These are phyloP conservation scores for Monosporascus sp. DNA, from an alignment of 2,329 filamentous ascomycete species.

Conservation along the genomic window DNA sequence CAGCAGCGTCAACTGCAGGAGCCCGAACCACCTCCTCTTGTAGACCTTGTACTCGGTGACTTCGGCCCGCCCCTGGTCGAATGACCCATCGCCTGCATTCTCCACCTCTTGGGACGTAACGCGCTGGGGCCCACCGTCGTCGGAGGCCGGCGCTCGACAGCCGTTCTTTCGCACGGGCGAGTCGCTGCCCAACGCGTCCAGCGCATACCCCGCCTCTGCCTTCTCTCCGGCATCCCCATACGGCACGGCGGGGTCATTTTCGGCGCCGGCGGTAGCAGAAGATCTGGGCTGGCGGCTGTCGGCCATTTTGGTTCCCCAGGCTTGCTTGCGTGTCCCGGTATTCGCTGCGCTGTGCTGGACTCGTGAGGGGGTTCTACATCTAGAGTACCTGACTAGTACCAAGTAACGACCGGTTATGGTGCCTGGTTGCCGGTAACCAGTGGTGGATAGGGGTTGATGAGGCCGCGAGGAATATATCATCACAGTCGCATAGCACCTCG, in stretches of 20 bases:
- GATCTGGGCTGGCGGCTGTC: not conserved
- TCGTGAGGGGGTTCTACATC: too few relatives aligned
- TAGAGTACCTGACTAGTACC: too few relatives aligned
- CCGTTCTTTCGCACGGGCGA: slow-evolving; percentile 12
- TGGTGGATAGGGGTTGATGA: too few relatives aligned
- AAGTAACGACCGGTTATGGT: too few relatives aligned
- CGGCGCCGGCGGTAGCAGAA: not conserved
- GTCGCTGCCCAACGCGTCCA: slow-evolving; percentile 10
- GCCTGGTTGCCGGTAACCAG: too few relatives aligned
- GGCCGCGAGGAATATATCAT: too few relatives aligned
- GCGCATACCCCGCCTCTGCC: slow-evolving; percentile 15
- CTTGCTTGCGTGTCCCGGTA: too few relatives aligned
- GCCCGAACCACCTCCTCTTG: slow-evolving; percentile 82
- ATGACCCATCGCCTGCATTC: slow-evolving; percentile 2
- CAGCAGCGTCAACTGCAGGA: slow-evolving; percentile 76
- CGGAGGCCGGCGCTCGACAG: slow-evolving; percentile 17
- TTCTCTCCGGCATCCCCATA: slow-evolving; percentile 10
- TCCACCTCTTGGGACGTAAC: slow-evolving; percentile 6
- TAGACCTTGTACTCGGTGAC: slow-evolving; percentile 44
- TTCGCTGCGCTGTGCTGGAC: too few relatives aligned
- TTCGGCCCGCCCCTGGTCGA: slow-evolving; percentile 11
- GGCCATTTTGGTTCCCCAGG: too few relatives aligned
- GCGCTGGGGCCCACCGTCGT: slow-evolving; percentile 7
- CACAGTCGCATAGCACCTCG: too few relatives aligned
- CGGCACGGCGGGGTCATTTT: not conserved